Base-by-base conservation (phyloP, 306 rosid species). In the Adenanthera pavonina region DNA sequence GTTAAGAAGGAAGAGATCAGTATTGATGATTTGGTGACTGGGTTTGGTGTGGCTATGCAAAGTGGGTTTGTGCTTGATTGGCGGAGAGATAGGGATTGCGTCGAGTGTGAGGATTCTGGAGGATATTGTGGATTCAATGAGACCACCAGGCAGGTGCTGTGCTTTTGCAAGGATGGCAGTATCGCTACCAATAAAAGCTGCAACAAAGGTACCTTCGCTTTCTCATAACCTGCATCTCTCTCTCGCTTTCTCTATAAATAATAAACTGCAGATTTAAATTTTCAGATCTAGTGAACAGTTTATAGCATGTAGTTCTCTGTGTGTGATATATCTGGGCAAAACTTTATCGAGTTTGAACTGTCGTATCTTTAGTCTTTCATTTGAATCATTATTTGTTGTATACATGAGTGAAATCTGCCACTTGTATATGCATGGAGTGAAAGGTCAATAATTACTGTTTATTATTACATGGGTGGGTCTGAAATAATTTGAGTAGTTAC, bases 61-160 rank as follows among this genome's bases (percentile, higher is more conserved):
- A 78, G 78, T 56, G 87, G 90, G 4, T 87, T 87, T 70, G 88
- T 81, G 80, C 75, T 87, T 36, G 77, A 81, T 47, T 87, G 88
- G 88, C n/a, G 7, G 7, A 64, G 7, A 19, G 72, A 65, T 13
- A 33, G 0, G 78, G 73, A 75, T 46, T 84, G 88, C 76, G 70
- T 35, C 54, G 15, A 19, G 59, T 87, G 90, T 7, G 88, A 87
- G 67, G 3, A 5, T 2, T 81, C 86, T 40, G 40, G 30, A 61
- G 88, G 90, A 6, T 16, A 38, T 43, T 84, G 88, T 69, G 77
- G 53, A 25, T 66, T 14, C 3, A 14, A 79, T 19, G 49, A 13
- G 38, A 15, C 14, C 38, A 48, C 13, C 19, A 25, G 25, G 6
- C 11, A 82, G 6, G 43, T 16, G 2, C 16, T 62, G 6, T 87